Evolutionary conservation across 1,284 basidiomycete species (phyloP), one percentile per base, ranked within the genome.

Genomic region (Microbotryum lychnidis-dioicae): DNA sequence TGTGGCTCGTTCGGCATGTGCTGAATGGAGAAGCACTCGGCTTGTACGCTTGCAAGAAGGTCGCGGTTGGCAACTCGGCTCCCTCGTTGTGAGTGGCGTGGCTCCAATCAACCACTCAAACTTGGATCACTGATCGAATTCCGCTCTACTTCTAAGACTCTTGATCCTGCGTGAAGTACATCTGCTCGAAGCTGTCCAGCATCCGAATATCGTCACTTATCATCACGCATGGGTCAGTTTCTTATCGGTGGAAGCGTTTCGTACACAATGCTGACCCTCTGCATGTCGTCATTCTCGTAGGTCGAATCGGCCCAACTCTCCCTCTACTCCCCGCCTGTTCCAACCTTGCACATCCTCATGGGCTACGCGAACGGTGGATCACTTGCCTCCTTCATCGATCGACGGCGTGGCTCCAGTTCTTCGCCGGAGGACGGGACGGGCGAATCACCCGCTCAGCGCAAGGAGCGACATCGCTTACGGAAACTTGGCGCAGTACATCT

Each of bases 311-410:
- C 60, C 0, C 44, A 29, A 14, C 57, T 68, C 9, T 33, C 57
- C 9, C 14, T 50, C 14, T 65, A 65, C 45, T 56, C 58, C 0
- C 70, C 71, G 8, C 56, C 64, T 1, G 65, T 69, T 7, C 69
- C 71, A 6, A 68, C 68, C 3, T 52, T 71, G 9, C 69, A 69
- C 65, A 54, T 71, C 21, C 62, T 73, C 47, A 73, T 72, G 70
- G 56, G 59, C 21, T 72, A 65, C 52, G 70, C 70, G 3, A 67
- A 71, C 44, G 70, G 65, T 12, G 70, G 71, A 2, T 58, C 56
- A 14, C 54, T 69, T 21, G 45, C 42, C 23, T 46, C 45, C n/a
- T 67, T 64, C 27, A 51, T 66, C 46, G 33, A 45, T 8, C 56
- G 48, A 6, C 14, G 57, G 16, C 47, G 57, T 44, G 57, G 49